These are phyloP conservation scores for Tritrichomonas musculus DNA, from an alignment of 208 protist species.

Conservation along the genomic window DNA sequence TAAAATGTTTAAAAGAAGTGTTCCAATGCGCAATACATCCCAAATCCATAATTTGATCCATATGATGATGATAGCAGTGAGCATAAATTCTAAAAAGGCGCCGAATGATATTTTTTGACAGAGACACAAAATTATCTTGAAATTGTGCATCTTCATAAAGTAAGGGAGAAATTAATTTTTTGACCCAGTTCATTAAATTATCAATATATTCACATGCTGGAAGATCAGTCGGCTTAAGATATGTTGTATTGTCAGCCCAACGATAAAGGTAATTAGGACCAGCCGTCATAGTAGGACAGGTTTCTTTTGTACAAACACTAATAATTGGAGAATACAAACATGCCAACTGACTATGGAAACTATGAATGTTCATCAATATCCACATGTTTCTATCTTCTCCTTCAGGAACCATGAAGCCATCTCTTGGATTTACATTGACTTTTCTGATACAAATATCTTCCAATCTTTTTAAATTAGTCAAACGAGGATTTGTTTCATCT, in stretches of 20 bases:
- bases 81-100: constrained; percentile 95
- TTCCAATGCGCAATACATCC: constrained; percentile 80
- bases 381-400: constrained; percentile 89
- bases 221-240: background rate
- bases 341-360: constrained; percentile 98
- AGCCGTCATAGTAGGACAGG: constrained; percentile 81
- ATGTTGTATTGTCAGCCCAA: background rate
- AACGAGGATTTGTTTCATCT: too few species aligned
- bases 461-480: too few species aligned
- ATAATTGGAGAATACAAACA: constrained; percentile 91
- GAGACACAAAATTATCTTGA: constrained; percentile 61
- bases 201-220: constrained; percentile 13
- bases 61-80: constrained; percentile 96
- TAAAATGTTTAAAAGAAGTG: constrained; percentile 29
- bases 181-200: background rate
- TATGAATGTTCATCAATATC: constrained; percentile 86
- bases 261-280: constrained; percentile 43
- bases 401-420: constrained; percentile 43
- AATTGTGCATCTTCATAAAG: constrained; percentile 49
- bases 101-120: constrained; percentile 87
- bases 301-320: constrained; percentile 88
- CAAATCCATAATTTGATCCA: constrained; percentile 76
- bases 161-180: background rate
- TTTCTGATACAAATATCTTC: too few species aligned
- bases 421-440: constrained; percentile 34